Conservation (phyloP, 805 yeast species). For the Debaryomyces tyrocola region DNA sequence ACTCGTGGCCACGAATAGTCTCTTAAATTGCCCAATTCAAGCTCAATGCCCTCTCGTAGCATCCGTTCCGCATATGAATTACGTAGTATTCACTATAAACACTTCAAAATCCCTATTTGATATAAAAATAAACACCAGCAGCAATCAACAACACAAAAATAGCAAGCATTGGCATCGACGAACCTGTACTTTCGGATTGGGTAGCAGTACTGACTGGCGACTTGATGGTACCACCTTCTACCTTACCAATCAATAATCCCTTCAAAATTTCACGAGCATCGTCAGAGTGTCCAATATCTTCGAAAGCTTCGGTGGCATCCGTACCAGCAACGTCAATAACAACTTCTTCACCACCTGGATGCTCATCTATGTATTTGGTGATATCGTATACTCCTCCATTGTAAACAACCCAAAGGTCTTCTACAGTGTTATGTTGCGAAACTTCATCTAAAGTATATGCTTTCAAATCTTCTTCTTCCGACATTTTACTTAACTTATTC, state of each 20-base stretch:
- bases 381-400: conserved; percentile 46
- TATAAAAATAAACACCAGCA: conserved; percentile 42
- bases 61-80: no score
- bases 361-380: conserved; percentile 44
- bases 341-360: conserved; percentile 51
- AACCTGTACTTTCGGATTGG: conserved; percentile 12
- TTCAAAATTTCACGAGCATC: conserved; percentile 82
- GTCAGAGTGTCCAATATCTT: conserved; percentile 95
- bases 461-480: conserved; percentile 4
- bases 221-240: conserved; percentile 59
- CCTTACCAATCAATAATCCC: conserved; percentile 70
- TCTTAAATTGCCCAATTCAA: no score
- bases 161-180: conserved; percentile 30
- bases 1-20: no score
- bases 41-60: no score
- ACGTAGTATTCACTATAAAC: background rate
- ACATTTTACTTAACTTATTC: background rate
- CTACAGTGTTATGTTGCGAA: conserved; percentile 36
- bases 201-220: conserved; percentile 5
- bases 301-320: conserved; percentile 47
- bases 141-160: conserved; percentile 40
- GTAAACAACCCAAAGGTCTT: conserved; percentile 46
- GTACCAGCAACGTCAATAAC: conserved; percentile 43
- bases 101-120: background rate
- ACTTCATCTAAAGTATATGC: conserved; percentile 55